phyloP scores from a whole-genome alignment of 495 filamentous ascomycete species.

The Lophiotrema nucula region DNA sequence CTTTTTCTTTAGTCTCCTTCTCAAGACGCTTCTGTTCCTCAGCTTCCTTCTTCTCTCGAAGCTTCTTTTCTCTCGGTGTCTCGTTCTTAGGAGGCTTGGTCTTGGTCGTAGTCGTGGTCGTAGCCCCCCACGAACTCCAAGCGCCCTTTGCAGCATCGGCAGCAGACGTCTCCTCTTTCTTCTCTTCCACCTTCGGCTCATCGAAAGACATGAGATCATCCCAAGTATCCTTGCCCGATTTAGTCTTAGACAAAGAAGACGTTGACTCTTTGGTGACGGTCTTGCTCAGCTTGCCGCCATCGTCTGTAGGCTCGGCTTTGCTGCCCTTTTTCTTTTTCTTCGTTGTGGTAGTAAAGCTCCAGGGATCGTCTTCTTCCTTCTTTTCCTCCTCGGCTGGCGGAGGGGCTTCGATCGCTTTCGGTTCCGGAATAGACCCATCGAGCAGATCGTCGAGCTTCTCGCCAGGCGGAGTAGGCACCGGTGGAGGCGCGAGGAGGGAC shows the following conservation, averaged over 20 bases:
- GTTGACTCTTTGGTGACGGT: slow-evolving; percentile 28
- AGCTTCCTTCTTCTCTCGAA: slow-evolving; percentile 8
- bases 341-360: slow-evolving; percentile 19
- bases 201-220: slow-evolving; percentile 25
- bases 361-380: slow-evolving; percentile 22
- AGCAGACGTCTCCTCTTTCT: neutral
- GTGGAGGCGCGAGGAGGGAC: slow-evolving; percentile 31
- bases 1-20: slow-evolving; percentile 10
- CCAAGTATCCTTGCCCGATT: slow-evolving; percentile 21
- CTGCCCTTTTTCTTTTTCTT: slow-evolving; percentile 39
- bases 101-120: neutral
- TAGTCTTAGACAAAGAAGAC: no score
- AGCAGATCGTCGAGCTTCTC: slow-evolving; percentile 21
- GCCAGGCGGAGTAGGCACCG: slow-evolving; percentile 39
- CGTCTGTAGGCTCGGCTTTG: slow-evolving; percentile 32
- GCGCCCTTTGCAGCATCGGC: slow-evolving; percentile 11
- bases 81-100: slow-evolving; percentile 21
- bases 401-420: slow-evolving; percentile 28
- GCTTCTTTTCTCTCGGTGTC: slow-evolving; percentile 4
- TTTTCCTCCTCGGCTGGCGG: slow-evolving; percentile 27
- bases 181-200: slow-evolving; percentile 12
- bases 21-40: slow-evolving; percentile 9
- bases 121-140: slow-evolving; percentile 8
- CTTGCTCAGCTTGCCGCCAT: slow-evolving; percentile 31
- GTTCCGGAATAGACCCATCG: slow-evolving; percentile 6